Evolutionary conservation across 2,329 filamentous ascomycete species (phyloP), one percentile per base, ranked within the genome.

Genomic region (Phyllosticta ampelicida): DNA sequence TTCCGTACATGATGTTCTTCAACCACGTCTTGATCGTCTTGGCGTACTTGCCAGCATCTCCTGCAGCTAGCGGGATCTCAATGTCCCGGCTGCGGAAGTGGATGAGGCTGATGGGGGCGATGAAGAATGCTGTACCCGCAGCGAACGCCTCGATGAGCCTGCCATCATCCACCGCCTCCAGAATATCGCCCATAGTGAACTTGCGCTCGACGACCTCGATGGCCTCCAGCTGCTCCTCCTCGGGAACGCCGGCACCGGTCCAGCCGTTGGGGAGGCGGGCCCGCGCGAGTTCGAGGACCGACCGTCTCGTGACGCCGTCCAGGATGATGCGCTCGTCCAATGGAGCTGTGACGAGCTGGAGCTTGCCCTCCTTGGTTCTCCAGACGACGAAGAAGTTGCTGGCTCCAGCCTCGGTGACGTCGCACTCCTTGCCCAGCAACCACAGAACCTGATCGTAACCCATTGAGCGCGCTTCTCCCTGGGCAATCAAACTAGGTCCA

Each of bases 361-460:
- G 68, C 65, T 77, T 80, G 8, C 81, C 84, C 64, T 85, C 80
- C 69, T 78, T 81, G 52, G 79, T 81, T 68, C 78, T 80, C 88
- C 87, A 90, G 11, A 96, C 77, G 8, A 95, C 78, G 68, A 96
- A 95, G 75, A 96, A 96, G 75, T 96, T 96, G 67, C 84, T 89
- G 11, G 90, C 91, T 4, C 91, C 91, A 1, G 91, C 91, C 76
- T 96, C 91, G 1, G 91, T 96, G 62, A 95, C 90, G 68, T 83
- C 82, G 55, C 82, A 82, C 64, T 92, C 80, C 48, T 82, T 73
- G 1, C 90, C 90, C 67, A 95, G 94, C 54, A 96, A 80, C 91
- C 91, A 96, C n/a, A 96, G 80, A 58, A 96, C 86, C 78, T 96
- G 92, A 68, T 92, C 83, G 73, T 84, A 96, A 0, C 92, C 91